phyloP scores from a whole-genome alignment of 371 early-diverging fungal genomes.

The Capniomyces stellatus region DNA sequence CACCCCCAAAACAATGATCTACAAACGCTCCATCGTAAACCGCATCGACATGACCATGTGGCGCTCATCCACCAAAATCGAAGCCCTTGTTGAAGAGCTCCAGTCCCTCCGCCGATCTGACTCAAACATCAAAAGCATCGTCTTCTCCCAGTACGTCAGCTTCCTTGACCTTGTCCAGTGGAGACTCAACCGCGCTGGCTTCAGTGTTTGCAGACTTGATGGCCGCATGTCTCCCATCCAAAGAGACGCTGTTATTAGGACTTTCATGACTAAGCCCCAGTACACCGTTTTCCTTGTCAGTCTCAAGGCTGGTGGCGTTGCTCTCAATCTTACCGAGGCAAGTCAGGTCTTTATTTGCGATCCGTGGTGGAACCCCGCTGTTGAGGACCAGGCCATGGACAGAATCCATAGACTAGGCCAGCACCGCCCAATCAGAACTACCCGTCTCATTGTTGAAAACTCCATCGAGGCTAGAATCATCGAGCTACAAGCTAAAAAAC shows the following conservation, averaged over 20 bases:
- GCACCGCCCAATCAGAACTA: conserved; percentile 69
- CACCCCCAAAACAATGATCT: conserved; percentile 20
- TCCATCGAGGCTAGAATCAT: conserved; percentile 89
- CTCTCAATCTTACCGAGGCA: conserved; percentile 88
- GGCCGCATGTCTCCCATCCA: conserved; percentile 80
- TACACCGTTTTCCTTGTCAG: conserved; percentile 79
- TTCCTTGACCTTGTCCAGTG: conserved; percentile 87
- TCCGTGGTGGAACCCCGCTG: conserved; percentile 89
- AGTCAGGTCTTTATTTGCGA: conserved; percentile 75
- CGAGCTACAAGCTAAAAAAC: conserved; percentile 89
- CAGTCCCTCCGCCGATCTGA: conserved; percentile 54
- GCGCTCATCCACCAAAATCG: conserved; percentile 77
- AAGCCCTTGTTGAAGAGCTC: conserved; percentile 82
- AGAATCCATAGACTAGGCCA: conserved; percentile 87
- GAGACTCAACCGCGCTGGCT: conserved; percentile 86
- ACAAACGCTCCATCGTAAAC: conserved; percentile 67
- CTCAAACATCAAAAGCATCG: conserved; percentile 62
- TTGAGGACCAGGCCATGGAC: conserved; percentile 65
- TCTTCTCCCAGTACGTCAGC: conserved; percentile 83
- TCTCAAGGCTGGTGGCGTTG: conserved; percentile 92
- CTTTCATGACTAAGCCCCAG: conserved; percentile 63
- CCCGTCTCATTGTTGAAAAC: conserved; percentile 82
- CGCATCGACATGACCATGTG: conserved; percentile 75
- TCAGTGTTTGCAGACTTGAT: conserved; percentile 80
- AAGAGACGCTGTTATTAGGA: conserved; percentile 55